Conservation (phyloP, 1,284 basidiomycete genomes). For the Irpex sp. region DNA sequence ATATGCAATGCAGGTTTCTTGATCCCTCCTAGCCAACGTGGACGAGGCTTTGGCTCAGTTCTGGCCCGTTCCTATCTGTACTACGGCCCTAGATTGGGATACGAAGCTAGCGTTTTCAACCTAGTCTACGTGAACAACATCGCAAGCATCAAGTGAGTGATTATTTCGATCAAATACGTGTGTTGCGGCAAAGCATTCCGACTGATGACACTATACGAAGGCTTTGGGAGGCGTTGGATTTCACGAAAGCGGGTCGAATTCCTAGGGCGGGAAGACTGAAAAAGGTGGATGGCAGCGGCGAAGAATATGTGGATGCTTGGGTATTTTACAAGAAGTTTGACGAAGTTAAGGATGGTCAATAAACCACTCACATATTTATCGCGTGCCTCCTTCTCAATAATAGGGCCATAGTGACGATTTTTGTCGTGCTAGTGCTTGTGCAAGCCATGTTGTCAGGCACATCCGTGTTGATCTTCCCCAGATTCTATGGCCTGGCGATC, state of each 20-base stretch:
- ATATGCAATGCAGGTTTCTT: slow-evolving; percentile 94
- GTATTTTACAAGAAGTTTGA: slow-evolving; percentile 88
- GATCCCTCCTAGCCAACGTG: slow-evolving; percentile 76
- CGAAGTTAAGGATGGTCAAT: slow-evolving; percentile 2
- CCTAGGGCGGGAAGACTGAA: slow-evolving; percentile 87
- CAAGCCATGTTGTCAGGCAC: no score
- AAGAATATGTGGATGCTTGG: slow-evolving; percentile 91
- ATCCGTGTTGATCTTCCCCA: no score
- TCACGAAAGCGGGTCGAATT: slow-evolving; percentile 86
- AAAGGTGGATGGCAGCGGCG: slow-evolving; percentile 70
- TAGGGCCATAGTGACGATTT: neutral
- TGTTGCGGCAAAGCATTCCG: no score
- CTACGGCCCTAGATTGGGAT: slow-evolving; percentile 86
- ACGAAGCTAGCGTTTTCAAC: slow-evolving; percentile 93
- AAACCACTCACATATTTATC: neutral
- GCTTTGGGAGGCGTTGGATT: slow-evolving; percentile 91
- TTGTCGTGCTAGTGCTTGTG: neutral
- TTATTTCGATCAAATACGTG: slow-evolving; percentile 21
- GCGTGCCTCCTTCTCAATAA: neutral
- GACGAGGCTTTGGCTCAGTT: slow-evolving; percentile 75
- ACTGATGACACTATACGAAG: slow-evolving; percentile 32
- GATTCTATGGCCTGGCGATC: no score
- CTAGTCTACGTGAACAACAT: slow-evolving; percentile 90
- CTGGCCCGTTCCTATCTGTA: slow-evolving; percentile 87
- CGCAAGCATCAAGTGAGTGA: slow-evolving; percentile 69